Base-by-base conservation (phyloP, 2,329 filamentous ascomycete genomes). In the Colletotrichum sp. region DNA sequence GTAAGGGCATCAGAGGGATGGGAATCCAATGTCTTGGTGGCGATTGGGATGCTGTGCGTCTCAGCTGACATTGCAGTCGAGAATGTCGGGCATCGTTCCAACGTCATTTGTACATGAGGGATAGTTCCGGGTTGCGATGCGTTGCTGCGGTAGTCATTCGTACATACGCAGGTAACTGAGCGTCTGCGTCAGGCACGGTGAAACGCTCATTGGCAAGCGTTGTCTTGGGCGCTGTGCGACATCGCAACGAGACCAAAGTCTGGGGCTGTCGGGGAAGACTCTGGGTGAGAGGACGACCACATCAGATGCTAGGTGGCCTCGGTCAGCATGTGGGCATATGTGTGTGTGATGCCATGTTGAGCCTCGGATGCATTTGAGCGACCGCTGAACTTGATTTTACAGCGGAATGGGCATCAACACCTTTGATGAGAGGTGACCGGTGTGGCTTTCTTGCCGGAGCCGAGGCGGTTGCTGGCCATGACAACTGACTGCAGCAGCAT, bases 201-300 rank as follows among this genome's bases (percentile, higher is more conserved):
- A 16, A 16, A 8, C 52, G 18, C 60, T 75, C 52, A 75, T 76
- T 76, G 74, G 73, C 57, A 66, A 66, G 55, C 32, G 22, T 28
- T 63, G 69, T 59, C 32, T 72, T 30, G 52, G 72, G 72, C 68
- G 36, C 62, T 63, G 72, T 63, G 32, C 39, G n/a, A 67, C 36
- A 63, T 13, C 22, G 32, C 24, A 48, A 68, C 63, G 26, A 22
- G 26, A n/a, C n/a, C 36, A 18, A 48, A 6, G 26, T 34, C 65
- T 57, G n/a, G 66, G 15, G 30, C 22, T 30, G 28, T n/a, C 30
- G 16, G 44, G 26, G 44, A 24, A 32, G 32, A 59, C 39, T 64
- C 39, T 71, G 59, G 67, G 26, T 9, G 32, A 5, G 24, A 44
- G 28, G 18, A 32, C 24, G 18, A 44, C 39, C 71, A 65, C 72